Evolutionary conservation across 108 stramenopile species (phyloP), one percentile per base, ranked within the genome.

Genomic region (Pseudonitzschia delicatissima): DNA sequence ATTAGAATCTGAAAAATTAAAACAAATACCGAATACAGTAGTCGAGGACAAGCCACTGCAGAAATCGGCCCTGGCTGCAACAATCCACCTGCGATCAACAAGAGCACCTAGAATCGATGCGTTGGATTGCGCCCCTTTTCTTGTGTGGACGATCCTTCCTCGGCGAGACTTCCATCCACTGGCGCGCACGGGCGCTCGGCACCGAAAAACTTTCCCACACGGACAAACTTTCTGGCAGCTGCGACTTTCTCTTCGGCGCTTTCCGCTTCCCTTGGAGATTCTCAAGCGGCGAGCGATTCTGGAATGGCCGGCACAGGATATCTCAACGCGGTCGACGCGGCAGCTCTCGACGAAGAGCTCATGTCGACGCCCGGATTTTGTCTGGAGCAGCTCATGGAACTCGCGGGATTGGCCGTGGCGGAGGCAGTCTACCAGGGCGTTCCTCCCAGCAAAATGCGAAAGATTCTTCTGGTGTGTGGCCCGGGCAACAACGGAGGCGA

Each of bases 401-500:
- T 99, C 35, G 99, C 99, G 0, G 99, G 99, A 6, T 68, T 98
- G 13, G 63, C 92, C 21, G 96, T 97, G 17, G 97, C 99, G 0
- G 87, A 91, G 62, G 95, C 96, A 17, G 85, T 96, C 12, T 83
- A 91, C 68, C 63, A 79, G 39, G 81, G 77, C 2, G 15, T 79
- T 7, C 47, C 69, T 45, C 51, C 68, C 13, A 40, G 61, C 29
- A 42, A 49, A 61, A 51, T 52, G 49, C 66, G 65, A 37, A 49
- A 51, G 11, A 67, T 90, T 61, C 58, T 94, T 5, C 25, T 93
- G 47, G 59, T 93, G 23, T 86, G 82, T 51, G 96, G 99, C 3
- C 99, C 99, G 1, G 99, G 99, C 0, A 99, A 99, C 82, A 99
- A 99, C 67, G 99, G 99, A 33, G 99, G 99, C n/a, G 99, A 99